These are phyloP conservation scores for Dendrobium nobile DNA, from an alignment of 106 monocot species.

Conservation along the genomic window DNA sequence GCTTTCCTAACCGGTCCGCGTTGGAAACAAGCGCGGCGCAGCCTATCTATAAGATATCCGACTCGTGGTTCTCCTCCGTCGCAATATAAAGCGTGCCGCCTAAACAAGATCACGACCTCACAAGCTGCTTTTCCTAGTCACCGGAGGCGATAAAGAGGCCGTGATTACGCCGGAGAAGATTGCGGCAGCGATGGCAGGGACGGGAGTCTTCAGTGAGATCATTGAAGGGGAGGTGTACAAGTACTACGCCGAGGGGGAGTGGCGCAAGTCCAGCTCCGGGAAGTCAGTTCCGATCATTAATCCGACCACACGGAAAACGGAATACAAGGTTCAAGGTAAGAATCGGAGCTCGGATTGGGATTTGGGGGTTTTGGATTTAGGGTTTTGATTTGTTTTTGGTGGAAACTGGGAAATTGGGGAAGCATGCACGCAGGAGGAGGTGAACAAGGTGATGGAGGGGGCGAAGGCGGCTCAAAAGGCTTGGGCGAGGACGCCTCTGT, in stretches of 20 bases:
- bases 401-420: background rate
- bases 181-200: slow-evolving; percentile 38
- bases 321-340: slow-evolving; percentile 90
- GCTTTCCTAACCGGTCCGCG: background rate
- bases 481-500: slow-evolving; percentile 94
- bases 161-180: background rate
- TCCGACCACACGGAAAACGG: slow-evolving; percentile 67
- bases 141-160: background rate
- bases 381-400: slow-evolving; percentile 4
- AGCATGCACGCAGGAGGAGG: slow-evolving; percentile 99
- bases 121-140: too few relatives aligned
- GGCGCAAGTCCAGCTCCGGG: slow-evolving; percentile 71
- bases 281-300: slow-evolving; percentile 87
- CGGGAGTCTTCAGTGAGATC: slow-evolving; percentile 75
- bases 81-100: slow-evolving; percentile 1
- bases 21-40: background rate
- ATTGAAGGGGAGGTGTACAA: slow-evolving; percentile 83
- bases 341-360: background rate
- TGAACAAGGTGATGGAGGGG: slow-evolving; percentile 80
- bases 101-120: background rate
- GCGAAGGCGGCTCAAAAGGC: slow-evolving; percentile 83
- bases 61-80: slow-evolving; percentile 11
- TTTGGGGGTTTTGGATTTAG: background rate
- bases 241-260: slow-evolving; percentile 87
- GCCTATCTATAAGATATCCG: background rate